Conservation (phyloP, 805 yeast genomes). For the Metschnikowia arizonensis region DNA sequence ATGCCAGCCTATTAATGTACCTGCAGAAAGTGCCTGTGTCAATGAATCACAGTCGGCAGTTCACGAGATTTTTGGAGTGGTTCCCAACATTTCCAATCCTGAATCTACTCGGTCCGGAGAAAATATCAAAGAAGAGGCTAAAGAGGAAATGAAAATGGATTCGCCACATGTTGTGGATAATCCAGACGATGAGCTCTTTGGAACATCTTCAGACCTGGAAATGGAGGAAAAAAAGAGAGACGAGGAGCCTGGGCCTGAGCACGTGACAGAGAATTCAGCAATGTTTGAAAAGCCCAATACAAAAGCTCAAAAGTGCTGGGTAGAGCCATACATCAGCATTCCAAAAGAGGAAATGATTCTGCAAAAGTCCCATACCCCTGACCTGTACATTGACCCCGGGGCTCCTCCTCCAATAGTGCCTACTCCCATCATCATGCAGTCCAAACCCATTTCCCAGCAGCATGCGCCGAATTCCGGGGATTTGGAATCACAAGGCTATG, state of each 20-base stretch:
- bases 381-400: slow-evolving; percentile 67
- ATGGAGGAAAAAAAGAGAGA: slow-evolving; percentile 1
- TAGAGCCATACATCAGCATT: slow-evolving; percentile 40
- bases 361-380: slow-evolving; percentile 9
- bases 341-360: slow-evolving; percentile 56
- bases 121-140: neutral
- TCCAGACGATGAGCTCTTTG: slow-evolving; percentile 18
- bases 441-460: neutral
- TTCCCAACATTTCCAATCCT: slow-evolving; percentile 11
- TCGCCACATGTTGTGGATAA: neutral
- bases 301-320: neutral
- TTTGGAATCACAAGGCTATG: slow-evolving; percentile 37
- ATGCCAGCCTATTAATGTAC: neutral
- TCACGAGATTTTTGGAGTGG: neutral
- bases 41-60: neutral
- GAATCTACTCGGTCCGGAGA: neutral
- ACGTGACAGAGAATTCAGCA: neutral
- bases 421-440: slow-evolving; percentile 40
- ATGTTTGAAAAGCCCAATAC: neutral
- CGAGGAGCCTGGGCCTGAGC: neutral
- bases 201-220: slow-evolving; percentile 16
- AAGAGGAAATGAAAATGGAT: neutral
- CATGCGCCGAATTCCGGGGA: neutral
- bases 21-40: neutral
- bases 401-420: slow-evolving; percentile 67